Base-by-base conservation (phyloP, 2,329 filamentous ascomycete species). In the Colletotrichum sp. region DNA sequence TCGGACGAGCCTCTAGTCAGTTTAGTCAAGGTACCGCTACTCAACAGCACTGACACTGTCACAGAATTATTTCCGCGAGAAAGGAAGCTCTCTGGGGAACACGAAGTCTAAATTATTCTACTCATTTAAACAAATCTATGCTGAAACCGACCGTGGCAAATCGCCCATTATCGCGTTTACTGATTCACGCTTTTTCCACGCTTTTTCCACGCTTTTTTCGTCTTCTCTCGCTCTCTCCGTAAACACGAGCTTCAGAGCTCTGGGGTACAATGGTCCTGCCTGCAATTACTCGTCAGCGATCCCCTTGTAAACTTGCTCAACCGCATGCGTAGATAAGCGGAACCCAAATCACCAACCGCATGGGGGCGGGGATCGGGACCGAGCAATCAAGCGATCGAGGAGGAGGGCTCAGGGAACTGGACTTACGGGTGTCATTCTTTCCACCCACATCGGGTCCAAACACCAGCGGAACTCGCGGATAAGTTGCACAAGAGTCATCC, bases 401-500 rank as follows among this genome's bases (percentile, higher is more conserved):
- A 30, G 38, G n/a, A 55, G 13, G 32, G 36, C 36, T 38, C 36
- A 48, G 28, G 60, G n/a, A 64, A 15, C 26, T 48, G 7, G 62
- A 78, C 80, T 78, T 79, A 85, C 83, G 48, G 83, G 80, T 6
- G 82, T 84, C 82, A 84, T 82, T 61, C 77, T 79, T 62, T 79
- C 78, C 30, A 76, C 73, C 81, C 82, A 84, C 9, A 74, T 78
- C 15, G 82, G 81, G 77, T 84, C 83, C 52, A 84, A 66, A 8
- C 58, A 76, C 83, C 83, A 85, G 24, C 73, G 65, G 21, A 83
- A 60, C 38, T 75, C 76, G 48, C 74, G 76, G n/a, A 83, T 74
- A 65, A 85, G 76, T 60, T 82, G 80, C 10, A 82, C 80, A 56
- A 86, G 75, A 0, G 83, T 83, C 16, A 83, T 80, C 38, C 83